Evolutionary conservation across 441 rosid species (phyloP), one percentile per base, ranked within the genome.

Genomic region (Arabidopsis hybrid): DNA sequence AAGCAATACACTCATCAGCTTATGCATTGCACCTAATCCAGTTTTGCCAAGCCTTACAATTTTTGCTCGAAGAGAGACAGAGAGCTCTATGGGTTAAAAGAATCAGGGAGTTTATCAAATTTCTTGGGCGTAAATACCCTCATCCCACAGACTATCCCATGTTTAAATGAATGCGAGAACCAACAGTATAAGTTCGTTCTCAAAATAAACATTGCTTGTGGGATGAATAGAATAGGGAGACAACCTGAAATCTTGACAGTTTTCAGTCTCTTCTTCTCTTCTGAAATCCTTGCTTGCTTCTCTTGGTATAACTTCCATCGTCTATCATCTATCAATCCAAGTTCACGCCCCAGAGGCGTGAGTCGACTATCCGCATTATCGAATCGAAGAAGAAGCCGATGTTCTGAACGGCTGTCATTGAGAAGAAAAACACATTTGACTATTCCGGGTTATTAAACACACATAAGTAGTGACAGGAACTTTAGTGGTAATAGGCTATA

Each of bases 281-380:
- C 96, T 58, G 83, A 70, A 60, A 95, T 88, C 74, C 82, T 88
- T 76, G 86, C 74, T 87, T 92, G 99, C 82, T 95, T 95, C 53
- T 88, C 97, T 80, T 86, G 89, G 85, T 91, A 92, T 56, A 89
- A 60, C 80, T 85, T 83, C 99, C 99, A 95, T 63, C 93, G 93
- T 76, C 95, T 89, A 80, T 91, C 92, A 76, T 91, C 91, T 83
- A 95, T 95, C 84, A 95, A 61, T 72, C 99, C 99, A 76, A 95
- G 85, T 79, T 91, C 98, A 71, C 80, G 87, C 36, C 93, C 99
- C 81, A 95, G 59, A 74, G 99, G 98, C 12, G 99, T 95, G 73
- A 95, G 98, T 73, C 99, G 92, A 75, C 97, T 91, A 83, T 95
- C 99, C 9, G 99, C 97, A 81, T 95, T 95, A 82, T 95, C 99